Base-by-base conservation (phyloP, 1,284 basidiomycete genomes). In the Melampsora occidentalis region DNA sequence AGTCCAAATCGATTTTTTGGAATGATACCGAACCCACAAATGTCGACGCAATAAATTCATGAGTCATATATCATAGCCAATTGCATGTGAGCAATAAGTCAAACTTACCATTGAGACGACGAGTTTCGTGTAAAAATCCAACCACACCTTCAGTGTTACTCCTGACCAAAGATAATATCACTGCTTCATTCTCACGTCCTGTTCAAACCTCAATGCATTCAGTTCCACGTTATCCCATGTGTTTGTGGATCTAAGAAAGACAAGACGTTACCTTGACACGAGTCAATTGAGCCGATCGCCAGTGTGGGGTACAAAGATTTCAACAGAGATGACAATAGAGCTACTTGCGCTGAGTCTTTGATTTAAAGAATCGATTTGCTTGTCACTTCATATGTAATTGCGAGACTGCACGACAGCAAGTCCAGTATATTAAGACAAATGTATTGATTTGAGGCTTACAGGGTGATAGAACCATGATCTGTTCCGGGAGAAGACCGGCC, bases 341-440 rank as follows among this genome's bases (percentile, higher is more conserved):
- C 88, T 0, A 94, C 93, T 84, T 97, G 94, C 0, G 93, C 92
- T 85, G 96, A 93, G 83, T 97, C 97, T 71, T 87, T 90, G 75
- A 78, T 48, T 49, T 33, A 79, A 76, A 22, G 53, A 22, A 31
- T 25, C 22, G 22, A 31, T 9, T 14, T 64, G 14, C 7, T 35
- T 64, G 25, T 35, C 20, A 64, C 63, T n/a, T 5, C 31, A 64
- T 28, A 28, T n/a, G 33, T 33, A 3, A 64, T 35, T 33, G 28
- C 14, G 22, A 35, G 28, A n/a, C 33, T 53, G 49, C 31, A 10
- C n/a, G 33, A 22, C 33, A 16, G 31, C 31, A 42, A 61, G 28
- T 33, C 12, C 46, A 22, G 7, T 9, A 18, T 22, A 5, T 57
- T 20, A 25, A 7, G 2, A 5, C n/a, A 35, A 33, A 22, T 4